A percentile compares a stretch with the other conserved stretches of the same genome.
These are phyloP conservation scores for Astragalus glycyphyllos DNA, from an alignment of 306 rosid species.

Conservation along the genomic window DNA sequence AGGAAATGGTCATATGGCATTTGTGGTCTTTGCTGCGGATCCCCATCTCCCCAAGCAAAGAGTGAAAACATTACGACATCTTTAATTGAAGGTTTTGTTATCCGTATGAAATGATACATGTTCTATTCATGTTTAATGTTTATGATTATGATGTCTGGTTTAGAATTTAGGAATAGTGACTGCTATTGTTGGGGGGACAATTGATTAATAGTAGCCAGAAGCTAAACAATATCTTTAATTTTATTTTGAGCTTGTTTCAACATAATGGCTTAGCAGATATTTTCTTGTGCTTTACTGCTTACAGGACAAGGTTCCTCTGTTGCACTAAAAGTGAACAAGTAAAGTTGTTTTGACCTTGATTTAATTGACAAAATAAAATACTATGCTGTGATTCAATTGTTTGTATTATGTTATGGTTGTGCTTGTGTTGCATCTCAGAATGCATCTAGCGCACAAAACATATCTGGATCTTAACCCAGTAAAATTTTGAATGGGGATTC, in stretches of 20 bases:
- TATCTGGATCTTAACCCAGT: too few species aligned
- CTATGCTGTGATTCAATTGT: too few species aligned
- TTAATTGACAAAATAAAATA: neutral
- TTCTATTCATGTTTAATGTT: conserved; percentile 7
- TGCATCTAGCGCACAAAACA: too few species aligned
- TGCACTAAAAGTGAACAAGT: neutral
- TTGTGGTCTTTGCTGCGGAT: neutral
- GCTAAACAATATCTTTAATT: conserved; percentile 11
- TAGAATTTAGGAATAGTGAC: conserved; percentile 11
- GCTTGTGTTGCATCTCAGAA: too few species aligned
- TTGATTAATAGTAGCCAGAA: conserved; percentile 7
- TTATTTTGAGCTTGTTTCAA: conserved; percentile 33
- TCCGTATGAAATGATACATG: neutral
- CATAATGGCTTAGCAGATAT: conserved; percentile 13
- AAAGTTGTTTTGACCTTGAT: neutral
- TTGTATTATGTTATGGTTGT: too few species aligned
- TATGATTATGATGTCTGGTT: neutral
- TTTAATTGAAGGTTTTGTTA: conserved; percentile 8
- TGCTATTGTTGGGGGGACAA: neutral
- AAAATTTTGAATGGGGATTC: too few species aligned
- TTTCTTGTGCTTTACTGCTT: neutral
- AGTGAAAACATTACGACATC: neutral
- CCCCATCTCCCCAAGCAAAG: neutral
- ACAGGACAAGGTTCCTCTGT: neutral
- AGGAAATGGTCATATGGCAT: conserved; percentile 36